A percentile compares a stretch with the other conserved stretches of the same genome.
Conservation (phyloP, 2,329 filamentous ascomycete genomes). For the Sporothrix brunneoviolacea region DNA sequence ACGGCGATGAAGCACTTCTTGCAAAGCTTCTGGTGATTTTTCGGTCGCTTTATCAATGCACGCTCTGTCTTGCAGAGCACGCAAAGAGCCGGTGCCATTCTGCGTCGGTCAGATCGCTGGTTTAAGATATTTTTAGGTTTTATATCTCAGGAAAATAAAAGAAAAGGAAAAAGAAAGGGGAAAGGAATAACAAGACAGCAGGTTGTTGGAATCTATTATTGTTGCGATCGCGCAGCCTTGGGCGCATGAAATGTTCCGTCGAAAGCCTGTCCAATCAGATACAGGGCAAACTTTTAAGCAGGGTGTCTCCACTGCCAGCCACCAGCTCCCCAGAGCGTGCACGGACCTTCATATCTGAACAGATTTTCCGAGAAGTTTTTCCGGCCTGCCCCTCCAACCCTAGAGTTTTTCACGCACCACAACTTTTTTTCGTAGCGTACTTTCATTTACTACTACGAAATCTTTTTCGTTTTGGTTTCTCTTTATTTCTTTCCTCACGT, state of each 20-base stretch:
- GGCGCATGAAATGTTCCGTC: not conserved
- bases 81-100: conserved; percentile 73
- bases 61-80: conserved; percentile 67
- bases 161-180: not conserved
- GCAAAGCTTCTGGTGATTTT: conserved; percentile 92
- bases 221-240: conserved; percentile 10
- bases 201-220: not conserved
- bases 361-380: conserved; percentile 4
- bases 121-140: no score
- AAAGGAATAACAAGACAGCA: not conserved
- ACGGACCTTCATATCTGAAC: no score
- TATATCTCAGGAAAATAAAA: conserved; percentile 11
- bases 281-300: not conserved
- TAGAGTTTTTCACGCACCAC: conserved; percentile 16
- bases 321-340: no score
- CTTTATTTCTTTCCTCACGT: conserved; percentile 22
- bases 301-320: no score
- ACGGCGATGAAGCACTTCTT: conserved; percentile 77
- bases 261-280: conserved; percentile 8
- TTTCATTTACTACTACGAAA: conserved; percentile 4
- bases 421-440: conserved; percentile 14
- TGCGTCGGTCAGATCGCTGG: no score
- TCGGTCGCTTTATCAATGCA: conserved; percentile 86
- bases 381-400: conserved; percentile 19
- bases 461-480: conserved; percentile 6